Conservation (phyloP, 768 basidiomycete genomes). For the Leccinum barrowsii region DNA sequence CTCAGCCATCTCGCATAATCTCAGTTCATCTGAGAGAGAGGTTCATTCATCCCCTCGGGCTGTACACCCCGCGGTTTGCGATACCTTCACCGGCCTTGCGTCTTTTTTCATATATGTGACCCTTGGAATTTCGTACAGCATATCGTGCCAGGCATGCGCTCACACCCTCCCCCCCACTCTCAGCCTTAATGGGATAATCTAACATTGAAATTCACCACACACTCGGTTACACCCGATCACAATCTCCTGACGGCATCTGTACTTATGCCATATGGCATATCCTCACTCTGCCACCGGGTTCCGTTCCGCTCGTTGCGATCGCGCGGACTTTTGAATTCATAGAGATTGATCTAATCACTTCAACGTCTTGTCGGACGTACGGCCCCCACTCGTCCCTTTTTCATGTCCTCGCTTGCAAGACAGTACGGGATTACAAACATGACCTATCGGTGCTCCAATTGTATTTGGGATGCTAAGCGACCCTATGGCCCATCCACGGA, state of each 20-base stretch:
- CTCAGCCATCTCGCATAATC: background rate
- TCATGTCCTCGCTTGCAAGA: slow-evolving; percentile 8
- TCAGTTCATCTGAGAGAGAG: background rate
- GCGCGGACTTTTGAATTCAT: slow-evolving; percentile 22
- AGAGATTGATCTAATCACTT: slow-evolving; percentile 24
- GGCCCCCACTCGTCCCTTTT: slow-evolving; percentile 17
- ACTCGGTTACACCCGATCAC: slow-evolving; percentile 27
- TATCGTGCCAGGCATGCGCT: slow-evolving; percentile 18
- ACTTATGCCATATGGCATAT: slow-evolving; percentile 24
- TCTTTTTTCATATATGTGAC: slow-evolving; percentile 19
- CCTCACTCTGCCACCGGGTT: slow-evolving; percentile 24
- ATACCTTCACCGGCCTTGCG: slow-evolving; percentile 3
- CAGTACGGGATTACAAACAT: slow-evolving; percentile 12
- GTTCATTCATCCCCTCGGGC: background rate
- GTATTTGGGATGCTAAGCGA: slow-evolving; percentile 6
- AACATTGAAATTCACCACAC: slow-evolving; percentile 5
- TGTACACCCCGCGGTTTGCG: slow-evolving; percentile 11
- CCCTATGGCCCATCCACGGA: slow-evolving; percentile 9
- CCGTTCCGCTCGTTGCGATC: slow-evolving; percentile 27
- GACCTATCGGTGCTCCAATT: slow-evolving; percentile 3
- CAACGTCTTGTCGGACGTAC: slow-evolving; percentile 11
- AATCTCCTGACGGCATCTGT: slow-evolving; percentile 23
- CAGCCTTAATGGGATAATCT: slow-evolving; percentile 19
- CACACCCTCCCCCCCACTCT: slow-evolving; percentile 5
- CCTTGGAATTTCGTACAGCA: slow-evolving; percentile 21